Conservation (phyloP, 306 rosid genomes). For the Vachellia pachyceras region DNA sequence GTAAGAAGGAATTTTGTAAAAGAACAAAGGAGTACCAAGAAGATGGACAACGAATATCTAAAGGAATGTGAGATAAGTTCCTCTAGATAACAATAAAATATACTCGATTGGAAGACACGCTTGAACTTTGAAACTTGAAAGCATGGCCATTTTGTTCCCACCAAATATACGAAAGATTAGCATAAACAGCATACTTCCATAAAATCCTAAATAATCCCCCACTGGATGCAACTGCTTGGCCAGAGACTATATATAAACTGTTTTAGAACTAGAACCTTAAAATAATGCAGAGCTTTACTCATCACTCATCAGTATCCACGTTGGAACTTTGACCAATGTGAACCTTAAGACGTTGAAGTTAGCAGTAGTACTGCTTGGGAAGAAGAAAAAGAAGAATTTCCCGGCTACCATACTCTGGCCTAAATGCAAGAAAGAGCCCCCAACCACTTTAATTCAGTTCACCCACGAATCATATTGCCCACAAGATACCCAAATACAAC, state of each 20-base stretch:
- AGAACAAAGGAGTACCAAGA: not conserved
- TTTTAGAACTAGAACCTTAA: not conserved
- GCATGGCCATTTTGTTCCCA: conserved; percentile 6
- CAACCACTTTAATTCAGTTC: not conserved
- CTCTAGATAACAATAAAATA: not conserved
- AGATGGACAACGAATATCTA: not conserved
- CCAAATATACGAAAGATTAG: not conserved
- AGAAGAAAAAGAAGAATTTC: not conserved
- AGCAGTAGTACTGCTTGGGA: not conserved
- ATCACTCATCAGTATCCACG: not conserved
- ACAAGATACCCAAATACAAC: conserved; percentile 1
- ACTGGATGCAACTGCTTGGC: not conserved
- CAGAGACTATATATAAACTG: no score
- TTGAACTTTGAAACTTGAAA: conserved; percentile 2
- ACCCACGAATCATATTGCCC: conserved; percentile 27
- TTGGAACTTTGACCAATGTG: not conserved
- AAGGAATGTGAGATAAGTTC: not conserved
- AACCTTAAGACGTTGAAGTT: not conserved
- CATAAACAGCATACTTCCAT: not conserved
- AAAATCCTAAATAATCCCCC: not conserved
- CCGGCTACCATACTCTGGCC: not conserved
- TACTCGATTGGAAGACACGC: not conserved
- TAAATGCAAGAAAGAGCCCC: not conserved
- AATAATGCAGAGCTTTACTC: not conserved
- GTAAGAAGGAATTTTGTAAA: not conserved